phyloP scores from a whole-genome alignment of 306 rosid genomes.

The Luffa aegyptiaca region DNA sequence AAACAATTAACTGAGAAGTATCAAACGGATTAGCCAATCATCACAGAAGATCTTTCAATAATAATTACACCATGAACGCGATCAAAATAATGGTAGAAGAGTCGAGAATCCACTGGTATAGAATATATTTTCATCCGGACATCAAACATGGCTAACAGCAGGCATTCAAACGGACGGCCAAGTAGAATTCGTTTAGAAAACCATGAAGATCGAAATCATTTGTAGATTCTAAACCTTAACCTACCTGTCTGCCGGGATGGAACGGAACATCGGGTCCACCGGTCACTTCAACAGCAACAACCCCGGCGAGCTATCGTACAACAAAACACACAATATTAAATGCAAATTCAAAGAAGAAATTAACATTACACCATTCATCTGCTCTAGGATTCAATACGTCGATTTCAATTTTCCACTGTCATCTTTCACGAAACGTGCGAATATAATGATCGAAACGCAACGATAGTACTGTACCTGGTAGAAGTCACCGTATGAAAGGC shows the following conservation, averaged over 20 bases:
- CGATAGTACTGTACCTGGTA: slow-evolving; percentile 29
- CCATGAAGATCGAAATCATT: neutral
- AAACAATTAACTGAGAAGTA: neutral
- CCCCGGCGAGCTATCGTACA: slow-evolving; percentile 44
- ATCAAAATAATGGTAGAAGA: neutral
- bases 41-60: neutral
- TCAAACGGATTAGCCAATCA: neutral
- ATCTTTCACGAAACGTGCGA: neutral
- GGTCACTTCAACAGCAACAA: slow-evolving; percentile 48
- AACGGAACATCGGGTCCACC: slow-evolving; percentile 62
- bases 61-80: neutral
- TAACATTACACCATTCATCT: neutral
- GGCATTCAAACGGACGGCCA: neutral
- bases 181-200: neutral
- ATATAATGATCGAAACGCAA: neutral
- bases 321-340: neutral
- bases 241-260: slow-evolving; percentile 54
- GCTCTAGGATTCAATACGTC: neutral
- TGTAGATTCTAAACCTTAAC: neutral
- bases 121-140: neutral
- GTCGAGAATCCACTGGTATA: neutral
- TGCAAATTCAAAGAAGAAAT: neutral
- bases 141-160: neutral
- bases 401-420: neutral
- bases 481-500: slow-evolving; percentile 43